These are phyloP conservation scores for Termitomyces sp. DNA, from an alignment of 768 basidiomycete genomes.

Conservation along the genomic window DNA sequence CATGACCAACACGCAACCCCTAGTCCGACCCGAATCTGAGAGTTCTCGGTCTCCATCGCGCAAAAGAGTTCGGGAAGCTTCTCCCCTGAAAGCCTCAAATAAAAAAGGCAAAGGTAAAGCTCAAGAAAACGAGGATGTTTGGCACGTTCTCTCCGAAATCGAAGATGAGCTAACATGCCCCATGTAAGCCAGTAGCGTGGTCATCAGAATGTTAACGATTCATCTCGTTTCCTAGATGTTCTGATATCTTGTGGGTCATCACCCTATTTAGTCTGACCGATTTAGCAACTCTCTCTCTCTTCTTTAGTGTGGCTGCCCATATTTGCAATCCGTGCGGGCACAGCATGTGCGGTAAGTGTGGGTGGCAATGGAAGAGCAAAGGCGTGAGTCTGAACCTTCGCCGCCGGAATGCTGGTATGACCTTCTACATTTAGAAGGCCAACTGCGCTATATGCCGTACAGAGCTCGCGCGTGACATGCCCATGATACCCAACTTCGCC, in stretches of 20 bases:
- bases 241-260: slow-evolving; percentile 58
- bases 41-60: background rate
- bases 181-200: slow-evolving; percentile 46
- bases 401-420: slow-evolving; percentile 3
- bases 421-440: slow-evolving; percentile 23
- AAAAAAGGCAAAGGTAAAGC: slow-evolving; percentile 46
- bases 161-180: slow-evolving; percentile 70
- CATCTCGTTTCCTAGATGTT: slow-evolving; percentile 46
- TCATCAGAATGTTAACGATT: background rate
- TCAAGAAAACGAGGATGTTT: slow-evolving; percentile 16
- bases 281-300: slow-evolving; percentile 20
- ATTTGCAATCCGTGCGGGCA: slow-evolving; percentile 73
- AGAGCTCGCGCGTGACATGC: slow-evolving; percentile 30
- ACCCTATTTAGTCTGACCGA: background rate
- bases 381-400: slow-evolving; percentile 36
- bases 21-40: background rate
- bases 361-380: slow-evolving; percentile 52
- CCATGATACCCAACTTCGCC: slow-evolving; percentile 63
- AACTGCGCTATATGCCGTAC: slow-evolving; percentile 63
- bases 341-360: slow-evolving; percentile 67
- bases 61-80: slow-evolving; percentile 13
- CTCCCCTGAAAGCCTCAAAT: slow-evolving; percentile 11
- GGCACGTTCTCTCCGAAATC: slow-evolving; percentile 38
- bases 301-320: slow-evolving; percentile 49
- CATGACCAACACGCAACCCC: background rate